These are phyloP conservation scores for Nannochloropsis salina DNA, from an alignment of 108 stramenopile species.

Conservation along the genomic window DNA sequence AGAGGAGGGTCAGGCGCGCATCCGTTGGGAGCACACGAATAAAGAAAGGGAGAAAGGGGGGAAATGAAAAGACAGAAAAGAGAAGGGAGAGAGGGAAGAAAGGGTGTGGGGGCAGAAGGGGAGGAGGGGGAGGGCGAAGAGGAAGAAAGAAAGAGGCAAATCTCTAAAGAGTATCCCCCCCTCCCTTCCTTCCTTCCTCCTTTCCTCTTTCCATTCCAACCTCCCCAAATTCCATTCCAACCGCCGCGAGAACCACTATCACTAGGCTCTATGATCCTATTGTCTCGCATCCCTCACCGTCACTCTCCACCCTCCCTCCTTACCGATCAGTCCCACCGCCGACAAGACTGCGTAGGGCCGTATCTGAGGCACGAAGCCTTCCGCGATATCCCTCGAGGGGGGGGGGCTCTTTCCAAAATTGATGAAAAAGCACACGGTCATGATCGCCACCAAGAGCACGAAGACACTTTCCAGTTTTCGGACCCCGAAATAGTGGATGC, in stretches of 20 bases:
- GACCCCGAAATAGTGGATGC: slow-evolving; percentile 62
- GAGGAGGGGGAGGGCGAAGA: neutral
- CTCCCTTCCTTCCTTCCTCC: slow-evolving; percentile 19
- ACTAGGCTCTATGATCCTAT: too few relatives aligned
- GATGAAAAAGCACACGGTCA: slow-evolving; percentile 63
- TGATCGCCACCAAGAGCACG: slow-evolving; percentile 64
- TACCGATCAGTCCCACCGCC: slow-evolving; percentile 62
- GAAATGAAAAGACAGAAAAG: neutral
- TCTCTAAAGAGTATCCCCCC: neutral
- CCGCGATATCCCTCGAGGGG: slow-evolving; percentile 49
- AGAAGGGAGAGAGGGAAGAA: neutral
- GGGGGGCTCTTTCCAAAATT: slow-evolving; percentile 63
- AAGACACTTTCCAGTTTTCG: slow-evolving; percentile 64
- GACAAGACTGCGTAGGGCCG: slow-evolving; percentile 47
- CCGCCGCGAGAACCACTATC: too few relatives aligned
- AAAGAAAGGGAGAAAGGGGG: neutral
- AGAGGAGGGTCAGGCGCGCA: too few relatives aligned
- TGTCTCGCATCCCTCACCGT: too few relatives aligned
- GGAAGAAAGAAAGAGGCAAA: neutral
- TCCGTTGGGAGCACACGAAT: neutral
- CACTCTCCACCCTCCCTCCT: neutral
- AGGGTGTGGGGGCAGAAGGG: neutral
- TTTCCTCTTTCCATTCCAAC: too few relatives aligned
- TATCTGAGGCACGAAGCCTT: slow-evolving; percentile 60
- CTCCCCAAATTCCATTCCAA: too few relatives aligned